Conservation (phyloP, 768 basidiomycete species). For the Rhizopogon roseolus region DNA sequence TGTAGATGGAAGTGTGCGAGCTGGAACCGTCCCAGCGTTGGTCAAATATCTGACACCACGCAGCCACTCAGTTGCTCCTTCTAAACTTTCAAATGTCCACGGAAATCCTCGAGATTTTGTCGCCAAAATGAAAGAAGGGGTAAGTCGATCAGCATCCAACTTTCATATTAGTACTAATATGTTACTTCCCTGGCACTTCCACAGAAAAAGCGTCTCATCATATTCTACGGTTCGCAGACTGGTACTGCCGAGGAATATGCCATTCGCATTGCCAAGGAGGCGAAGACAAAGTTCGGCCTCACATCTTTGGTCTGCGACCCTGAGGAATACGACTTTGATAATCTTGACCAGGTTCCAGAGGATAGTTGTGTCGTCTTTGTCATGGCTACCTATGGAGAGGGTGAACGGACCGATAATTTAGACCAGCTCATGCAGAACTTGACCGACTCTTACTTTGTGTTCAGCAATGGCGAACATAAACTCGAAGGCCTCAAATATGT, state of each 20-base stretch:
- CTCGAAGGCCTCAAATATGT: constrained; percentile 91
- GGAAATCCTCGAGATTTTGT: constrained; percentile 94
- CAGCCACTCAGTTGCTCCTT: constrained; percentile 41
- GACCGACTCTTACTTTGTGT: constrained; percentile 82
- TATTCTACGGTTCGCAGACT: constrained; percentile 98
- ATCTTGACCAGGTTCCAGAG: constrained; percentile 85
- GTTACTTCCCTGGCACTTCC: constrained; percentile 7
- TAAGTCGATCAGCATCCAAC: constrained; percentile 38
- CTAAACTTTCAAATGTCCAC: constrained; percentile 52
- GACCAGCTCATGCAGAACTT: constrained; percentile 92
- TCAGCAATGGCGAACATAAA: constrained; percentile 70
- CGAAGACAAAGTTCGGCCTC: constrained; percentile 92
- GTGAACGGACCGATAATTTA: constrained; percentile 98
- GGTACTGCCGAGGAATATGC: constrained; percentile 99
- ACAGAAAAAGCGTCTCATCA: constrained; percentile 94
- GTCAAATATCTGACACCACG: constrained; percentile 91
- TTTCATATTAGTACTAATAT: constrained; percentile 1
- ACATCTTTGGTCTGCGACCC: constrained; percentile 97
- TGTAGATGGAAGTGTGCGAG: constrained; percentile 77
- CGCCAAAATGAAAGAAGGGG: constrained; percentile 89
- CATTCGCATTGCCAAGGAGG: constrained; percentile 95
- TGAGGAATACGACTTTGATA: constrained; percentile 98
- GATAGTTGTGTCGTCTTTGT: constrained; percentile 90
- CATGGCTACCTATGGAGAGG: constrained; percentile 98
- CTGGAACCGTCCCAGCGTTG: constrained; percentile 83